phyloP scores from a whole-genome alignment of 306 rosid species.

The Lathyrus sativus region DNA sequence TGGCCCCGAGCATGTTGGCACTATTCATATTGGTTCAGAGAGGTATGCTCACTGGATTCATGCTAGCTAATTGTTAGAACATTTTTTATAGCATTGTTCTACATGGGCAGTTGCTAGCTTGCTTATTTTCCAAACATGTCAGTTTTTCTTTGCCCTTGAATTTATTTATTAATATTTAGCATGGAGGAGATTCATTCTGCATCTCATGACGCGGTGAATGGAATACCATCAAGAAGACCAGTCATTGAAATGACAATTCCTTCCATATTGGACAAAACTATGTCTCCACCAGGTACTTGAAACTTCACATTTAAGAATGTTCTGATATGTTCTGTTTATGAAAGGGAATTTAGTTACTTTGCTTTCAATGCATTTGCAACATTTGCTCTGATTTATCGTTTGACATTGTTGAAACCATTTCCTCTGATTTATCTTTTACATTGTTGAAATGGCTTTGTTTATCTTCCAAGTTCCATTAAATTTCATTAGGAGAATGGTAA shows the following conservation, averaged over 20 bases:
- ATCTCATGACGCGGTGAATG: constrained; percentile 74
- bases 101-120: constrained; percentile 22
- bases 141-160: constrained; percentile 36
- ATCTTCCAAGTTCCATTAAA: constrained; percentile 23
- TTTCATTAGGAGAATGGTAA: not conserved
- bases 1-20: constrained; percentile 86
- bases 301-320: constrained; percentile 16
- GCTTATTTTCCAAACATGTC: constrained; percentile 18
- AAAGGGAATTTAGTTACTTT: constrained; percentile 12
- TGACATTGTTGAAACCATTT: not conserved
- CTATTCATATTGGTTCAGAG: constrained; percentile 93
- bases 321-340: constrained; percentile 15
- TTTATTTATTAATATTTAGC: constrained; percentile 43
- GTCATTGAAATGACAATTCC: constrained; percentile 95
- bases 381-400: constrained; percentile 4
- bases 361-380: constrained; percentile 31
- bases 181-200: constrained; percentile 89
- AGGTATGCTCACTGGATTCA: constrained; percentile 49
- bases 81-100: constrained; percentile 15
- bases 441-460: constrained; percentile 3
- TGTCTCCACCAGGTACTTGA: constrained; percentile 86
- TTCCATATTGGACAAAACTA: constrained; percentile 75
- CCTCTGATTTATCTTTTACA: not conserved
- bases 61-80: constrained; percentile 20
- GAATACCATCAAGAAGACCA: constrained; percentile 79